These are phyloP conservation scores for Elongisporangium senticosum DNA, from an alignment of 352 stramenopile species.

Conservation along the genomic window DNA sequence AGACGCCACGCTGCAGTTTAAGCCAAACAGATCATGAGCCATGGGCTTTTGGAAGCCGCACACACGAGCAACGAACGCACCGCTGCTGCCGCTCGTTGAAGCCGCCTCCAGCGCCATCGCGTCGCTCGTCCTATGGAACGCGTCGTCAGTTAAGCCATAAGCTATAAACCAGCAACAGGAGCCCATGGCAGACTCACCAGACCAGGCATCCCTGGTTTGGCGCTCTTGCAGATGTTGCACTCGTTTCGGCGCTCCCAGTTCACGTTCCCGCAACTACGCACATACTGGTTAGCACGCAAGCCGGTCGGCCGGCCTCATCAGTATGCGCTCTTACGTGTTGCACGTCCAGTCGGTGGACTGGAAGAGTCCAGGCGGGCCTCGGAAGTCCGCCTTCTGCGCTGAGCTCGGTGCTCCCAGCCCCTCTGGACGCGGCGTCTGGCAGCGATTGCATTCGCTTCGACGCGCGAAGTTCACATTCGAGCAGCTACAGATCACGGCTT, in stretches of 20 bases:
- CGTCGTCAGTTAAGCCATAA: background rate
- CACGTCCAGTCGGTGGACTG: slow-evolving; percentile 78
- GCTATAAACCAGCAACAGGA: background rate
- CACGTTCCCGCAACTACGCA: slow-evolving; percentile 69
- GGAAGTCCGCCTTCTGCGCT: slow-evolving; percentile 29
- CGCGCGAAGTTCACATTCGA: slow-evolving; percentile 84
- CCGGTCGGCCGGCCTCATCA: background rate
- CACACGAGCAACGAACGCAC: slow-evolving; percentile 18
- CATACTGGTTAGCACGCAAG: background rate
- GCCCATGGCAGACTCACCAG: slow-evolving; percentile 21
- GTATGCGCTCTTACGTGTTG: slow-evolving; percentile 40
- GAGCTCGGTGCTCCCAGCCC: slow-evolving; percentile 13
- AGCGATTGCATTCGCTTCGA: slow-evolving; percentile 75
- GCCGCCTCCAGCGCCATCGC: slow-evolving; percentile 67
- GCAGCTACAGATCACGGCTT: slow-evolving; percentile 31
- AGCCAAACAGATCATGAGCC: background rate
- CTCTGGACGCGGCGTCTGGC: slow-evolving; percentile 58
- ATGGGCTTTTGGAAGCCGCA: background rate
- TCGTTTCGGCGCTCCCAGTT: slow-evolving; percentile 83
- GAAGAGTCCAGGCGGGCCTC: slow-evolving; percentile 70
- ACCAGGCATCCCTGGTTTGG: slow-evolving; percentile 64
- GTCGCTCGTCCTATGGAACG: slow-evolving; percentile 55
- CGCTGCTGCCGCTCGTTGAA: slow-evolving; percentile 84
- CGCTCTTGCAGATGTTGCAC: slow-evolving; percentile 86
- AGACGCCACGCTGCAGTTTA: slow-evolving; percentile 42